Base-by-base conservation (phyloP, 1,139 yeast genomes). In the Pichiaceae sp. region DNA sequence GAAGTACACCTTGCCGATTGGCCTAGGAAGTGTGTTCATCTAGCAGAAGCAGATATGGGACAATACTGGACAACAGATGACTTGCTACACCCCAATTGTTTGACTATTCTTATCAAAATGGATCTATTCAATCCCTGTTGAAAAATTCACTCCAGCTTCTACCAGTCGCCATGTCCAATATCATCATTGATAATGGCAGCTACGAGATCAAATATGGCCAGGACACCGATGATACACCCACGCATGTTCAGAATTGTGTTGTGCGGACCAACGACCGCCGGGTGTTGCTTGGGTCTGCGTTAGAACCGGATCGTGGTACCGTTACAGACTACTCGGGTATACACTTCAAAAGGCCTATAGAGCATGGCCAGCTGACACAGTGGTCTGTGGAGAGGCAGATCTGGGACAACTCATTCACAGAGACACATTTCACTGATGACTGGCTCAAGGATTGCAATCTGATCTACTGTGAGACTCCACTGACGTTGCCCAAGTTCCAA, bases 331-430 rank as follows among this genome's bases (percentile, higher is more conserved):
- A 77, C 37, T 78, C 94, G 1, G 87, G 93, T 1, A 68, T 89
- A 14, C 70, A 71, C 25, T 74, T 82, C 57, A 74, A 82, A 42
- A 64, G 98, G 38, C 96, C 99, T 0, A 77, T 76, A 44, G 96
- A 87, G 45, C 78, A 80, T 48, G 94, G 97, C 14, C 94, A 89
- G 52, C 62, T 93, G 38, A 77, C 81, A 1, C 85, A 93, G 29
- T 93, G 98, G 98, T 95, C 86, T 45, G 64, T 85, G 1, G 89
- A 93, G 55, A 83, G 82, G 53, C 82, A 83, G n/a, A 72, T 93
- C 3, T 93, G 98, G 98, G 97, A 93, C 56, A 75, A 80, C 45
- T 70, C 84, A 55, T 61, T 80, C 47, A 63, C 60, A 47, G 63
- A 63, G 17, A 56, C 63, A 57, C 48, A 62, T 45, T 47, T 68